Conservation (phyloP, 768 basidiomycete species). For the Auriscalpium orientale region DNA sequence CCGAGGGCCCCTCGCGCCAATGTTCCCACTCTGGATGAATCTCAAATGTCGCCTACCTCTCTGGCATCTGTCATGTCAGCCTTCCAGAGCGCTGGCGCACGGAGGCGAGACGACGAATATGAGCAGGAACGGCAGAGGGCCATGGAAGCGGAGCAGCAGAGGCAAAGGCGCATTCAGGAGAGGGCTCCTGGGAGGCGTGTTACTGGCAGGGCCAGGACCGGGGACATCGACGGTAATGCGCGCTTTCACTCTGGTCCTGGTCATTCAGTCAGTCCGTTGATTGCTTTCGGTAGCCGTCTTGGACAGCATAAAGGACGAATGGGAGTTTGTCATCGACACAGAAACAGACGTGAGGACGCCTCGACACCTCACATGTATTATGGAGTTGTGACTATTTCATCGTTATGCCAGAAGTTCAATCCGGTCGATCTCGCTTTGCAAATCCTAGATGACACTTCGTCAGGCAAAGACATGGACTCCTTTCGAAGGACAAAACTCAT, state of each 20-base stretch:
- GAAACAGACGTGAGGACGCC: slow-evolving; percentile 59
- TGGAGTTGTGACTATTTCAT: no score
- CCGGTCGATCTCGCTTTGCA: slow-evolving; percentile 89
- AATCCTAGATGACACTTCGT: slow-evolving; percentile 69
- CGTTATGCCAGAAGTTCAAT: slow-evolving; percentile 66
- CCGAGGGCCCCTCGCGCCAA: neutral
- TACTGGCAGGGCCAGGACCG: slow-evolving; percentile 51
- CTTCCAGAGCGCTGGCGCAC: slow-evolving; percentile 59
- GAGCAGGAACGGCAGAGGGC: slow-evolving; percentile 53
- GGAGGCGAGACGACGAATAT: slow-evolving; percentile 49
- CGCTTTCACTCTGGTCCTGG: neutral
- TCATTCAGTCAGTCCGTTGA: neutral
- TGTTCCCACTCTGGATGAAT: slow-evolving; percentile 7
- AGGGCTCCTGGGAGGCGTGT: slow-evolving; percentile 51
- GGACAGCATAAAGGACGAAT: slow-evolving; percentile 80
- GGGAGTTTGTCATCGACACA: slow-evolving; percentile 80
- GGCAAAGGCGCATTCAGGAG: slow-evolving; percentile 64
- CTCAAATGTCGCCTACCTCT: slow-evolving; percentile 10
- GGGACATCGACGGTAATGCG: slow-evolving; percentile 78
- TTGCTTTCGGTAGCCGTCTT: slow-evolving; percentile 51
- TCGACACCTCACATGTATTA: no score
- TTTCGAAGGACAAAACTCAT: slow-evolving; percentile 71
- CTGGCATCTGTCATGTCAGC: slow-evolving; percentile 51
- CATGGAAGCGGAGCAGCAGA: slow-evolving; percentile 52
- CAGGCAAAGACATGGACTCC: slow-evolving; percentile 67